These are phyloP conservation scores for Globisporangium nunn DNA, from an alignment of 352 stramenopile genomes.

Conservation along the genomic window DNA sequence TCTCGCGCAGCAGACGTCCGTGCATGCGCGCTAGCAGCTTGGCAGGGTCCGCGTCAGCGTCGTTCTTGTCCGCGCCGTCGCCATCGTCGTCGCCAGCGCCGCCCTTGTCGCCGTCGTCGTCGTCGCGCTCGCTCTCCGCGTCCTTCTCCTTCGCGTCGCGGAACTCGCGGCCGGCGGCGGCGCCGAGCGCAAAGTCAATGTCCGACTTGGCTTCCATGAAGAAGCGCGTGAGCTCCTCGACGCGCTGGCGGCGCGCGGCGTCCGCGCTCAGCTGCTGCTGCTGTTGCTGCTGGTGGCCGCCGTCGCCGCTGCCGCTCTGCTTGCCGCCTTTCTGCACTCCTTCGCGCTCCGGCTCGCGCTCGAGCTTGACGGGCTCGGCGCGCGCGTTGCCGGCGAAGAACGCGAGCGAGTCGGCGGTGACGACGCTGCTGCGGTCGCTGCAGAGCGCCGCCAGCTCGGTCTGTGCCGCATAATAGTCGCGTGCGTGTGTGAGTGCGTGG, in stretches of 20 bases:
- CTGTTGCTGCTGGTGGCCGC: conserved; percentile 7
- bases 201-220: conserved; percentile 89
- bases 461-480: conserved; percentile 11
- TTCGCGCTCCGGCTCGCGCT: conserved; percentile 43
- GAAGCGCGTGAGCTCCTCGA: conserved; percentile 84
- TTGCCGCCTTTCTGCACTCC: conserved; percentile 21
- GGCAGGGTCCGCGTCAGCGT: conserved; percentile 29
- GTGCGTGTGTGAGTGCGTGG: background rate
- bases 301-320: conserved; percentile 6
- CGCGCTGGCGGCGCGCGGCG: conserved; percentile 63
- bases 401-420: conserved; percentile 68
- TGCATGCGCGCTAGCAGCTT: conserved; percentile 40
- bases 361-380: conserved; percentile 67
- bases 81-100: conserved; percentile 61
- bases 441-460: conserved; percentile 64
- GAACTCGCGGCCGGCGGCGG: conserved; percentile 57
- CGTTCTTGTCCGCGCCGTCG: conserved; percentile 43
- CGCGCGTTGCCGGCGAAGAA: conserved; percentile 53
- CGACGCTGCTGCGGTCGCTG: conserved; percentile 60
- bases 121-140: conserved; percentile 51
- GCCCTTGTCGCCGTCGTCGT: conserved; percentile 46
- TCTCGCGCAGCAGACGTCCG: conserved; percentile 47
- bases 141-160: conserved; percentile 68
- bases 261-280: conserved; percentile 72
- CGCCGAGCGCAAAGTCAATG: conserved; percentile 81